These are phyloP conservation scores for Lentinula guzmanii DNA, from an alignment of 768 basidiomycete species.

Conservation along the genomic window DNA sequence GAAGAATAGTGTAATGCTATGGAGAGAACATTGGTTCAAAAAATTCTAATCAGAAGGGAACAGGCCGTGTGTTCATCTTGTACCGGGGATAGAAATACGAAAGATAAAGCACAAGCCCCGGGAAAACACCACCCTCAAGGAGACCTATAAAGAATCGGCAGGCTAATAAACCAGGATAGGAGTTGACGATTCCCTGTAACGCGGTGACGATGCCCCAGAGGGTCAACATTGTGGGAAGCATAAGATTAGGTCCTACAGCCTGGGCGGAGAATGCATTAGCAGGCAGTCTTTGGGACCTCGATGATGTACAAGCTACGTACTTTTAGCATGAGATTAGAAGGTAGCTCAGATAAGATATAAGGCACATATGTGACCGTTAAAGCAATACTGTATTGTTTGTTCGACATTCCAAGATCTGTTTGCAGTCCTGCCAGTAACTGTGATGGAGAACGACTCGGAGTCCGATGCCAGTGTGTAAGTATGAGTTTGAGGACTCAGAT, in stretches of 20 bases:
- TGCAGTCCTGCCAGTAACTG: slow-evolving; percentile 12
- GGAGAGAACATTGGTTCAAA: not conserved
- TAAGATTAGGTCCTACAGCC: slow-evolving; percentile 30
- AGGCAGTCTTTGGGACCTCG: too few species aligned
- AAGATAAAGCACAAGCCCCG: slow-evolving; percentile 2
- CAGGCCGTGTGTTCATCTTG: not conserved
- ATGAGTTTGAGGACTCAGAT: too few species aligned
- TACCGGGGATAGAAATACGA: slow-evolving; percentile 5
- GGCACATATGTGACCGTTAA: slow-evolving; percentile 13
- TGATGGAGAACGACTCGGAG: too few species aligned
- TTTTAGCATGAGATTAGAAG: slow-evolving; percentile 34
- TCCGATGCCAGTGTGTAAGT: too few species aligned
- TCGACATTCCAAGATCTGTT: slow-evolving; percentile 15
- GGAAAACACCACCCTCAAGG: slow-evolving; percentile 28
- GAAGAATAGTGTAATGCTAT: slow-evolving; percentile 21
- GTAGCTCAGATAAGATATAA: slow-evolving; percentile 26
- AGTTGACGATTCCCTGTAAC: slow-evolving; percentile 33
- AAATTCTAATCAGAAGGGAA: not conserved
- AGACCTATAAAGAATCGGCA: slow-evolving; percentile 39
- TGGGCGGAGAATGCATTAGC: slow-evolving; percentile 9
- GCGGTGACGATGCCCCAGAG: slow-evolving; percentile 40
- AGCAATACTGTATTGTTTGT: slow-evolving; percentile 13
- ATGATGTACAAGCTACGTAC: slow-evolving; percentile 4
- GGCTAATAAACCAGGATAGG: slow-evolving; percentile 32
- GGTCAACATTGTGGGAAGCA: slow-evolving; percentile 38